Evolutionary conservation across 306 rosid species (phyloP).

Genomic region (Luffa aegyptiaca): DNA sequence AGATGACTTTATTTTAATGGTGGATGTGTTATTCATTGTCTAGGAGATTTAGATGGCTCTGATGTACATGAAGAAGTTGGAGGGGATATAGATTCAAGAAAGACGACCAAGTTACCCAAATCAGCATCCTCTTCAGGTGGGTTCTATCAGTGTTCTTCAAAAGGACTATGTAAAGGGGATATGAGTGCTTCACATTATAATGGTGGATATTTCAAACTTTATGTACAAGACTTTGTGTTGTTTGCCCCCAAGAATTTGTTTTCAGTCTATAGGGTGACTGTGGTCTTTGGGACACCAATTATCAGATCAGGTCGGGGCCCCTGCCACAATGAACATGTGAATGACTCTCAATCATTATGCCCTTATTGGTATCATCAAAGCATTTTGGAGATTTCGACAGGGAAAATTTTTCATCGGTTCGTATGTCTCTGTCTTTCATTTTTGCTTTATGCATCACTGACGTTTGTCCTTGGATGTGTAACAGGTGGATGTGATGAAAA

Average conservation of each 20-base stretch:
- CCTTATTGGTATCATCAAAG: slow-evolving; percentile 58
- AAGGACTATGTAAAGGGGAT: slow-evolving; percentile 94
- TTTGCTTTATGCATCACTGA: slow-evolving; percentile 54
- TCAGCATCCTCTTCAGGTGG: slow-evolving; percentile 99
- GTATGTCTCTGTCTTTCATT: slow-evolving; percentile 77
- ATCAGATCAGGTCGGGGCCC: slow-evolving; percentile 56
- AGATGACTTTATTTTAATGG: not conserved
- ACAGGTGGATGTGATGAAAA: slow-evolving; percentile 68
- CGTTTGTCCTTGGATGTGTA: slow-evolving; percentile 39
- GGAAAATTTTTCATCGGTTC: slow-evolving; percentile 65
- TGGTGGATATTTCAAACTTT: slow-evolving; percentile 84
- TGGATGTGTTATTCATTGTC: not conserved
- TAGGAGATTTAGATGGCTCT: slow-evolving; percentile 98
- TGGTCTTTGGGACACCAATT: slow-evolving; percentile 72
- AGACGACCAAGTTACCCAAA: slow-evolving; percentile 64
- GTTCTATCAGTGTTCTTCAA: slow-evolving; percentile 84
- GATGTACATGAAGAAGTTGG: slow-evolving; percentile 60
- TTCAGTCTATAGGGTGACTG: slow-evolving; percentile 83
- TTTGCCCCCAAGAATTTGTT: slow-evolving; percentile 72
- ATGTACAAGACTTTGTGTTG: slow-evolving; percentile 73
- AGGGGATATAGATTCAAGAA: slow-evolving; percentile 52
- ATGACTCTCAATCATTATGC: slow-evolving; percentile 46
- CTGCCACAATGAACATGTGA: slow-evolving; percentile 70
- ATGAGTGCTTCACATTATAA: slow-evolving; percentile 82
- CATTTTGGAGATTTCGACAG: slow-evolving; percentile 65